Evolutionary conservation across 2,329 filamentous ascomycete genomes (phyloP).

Genomic region (Venturia effusa): DNA sequence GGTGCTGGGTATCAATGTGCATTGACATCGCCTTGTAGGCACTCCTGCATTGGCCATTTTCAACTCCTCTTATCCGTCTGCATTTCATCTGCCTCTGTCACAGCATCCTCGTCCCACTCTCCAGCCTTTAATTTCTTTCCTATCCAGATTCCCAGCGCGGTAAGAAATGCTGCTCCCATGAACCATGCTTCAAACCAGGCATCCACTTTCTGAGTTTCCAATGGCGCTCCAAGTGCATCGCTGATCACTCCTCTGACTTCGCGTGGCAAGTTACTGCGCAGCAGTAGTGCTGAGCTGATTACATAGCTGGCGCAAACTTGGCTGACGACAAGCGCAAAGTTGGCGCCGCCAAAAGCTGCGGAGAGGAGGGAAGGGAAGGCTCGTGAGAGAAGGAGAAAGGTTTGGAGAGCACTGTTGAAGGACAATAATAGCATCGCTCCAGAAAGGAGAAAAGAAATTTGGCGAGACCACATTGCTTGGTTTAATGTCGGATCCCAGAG

Average conservation of each 20-base stretch:
- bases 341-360: slow-evolving; percentile 38
- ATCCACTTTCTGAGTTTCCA: slow-evolving; percentile 63
- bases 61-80: slow-evolving; percentile 30
- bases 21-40: too few relatives aligned
- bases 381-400: slow-evolving; percentile 68
- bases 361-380: slow-evolving; percentile 63
- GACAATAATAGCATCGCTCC: slow-evolving; percentile 74
- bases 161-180: slow-evolving; percentile 54
- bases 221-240: slow-evolving; percentile 64
- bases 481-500: slow-evolving; percentile 79
- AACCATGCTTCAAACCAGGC: slow-evolving; percentile 88
- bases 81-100: slow-evolving; percentile 36
- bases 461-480: slow-evolving; percentile 70
- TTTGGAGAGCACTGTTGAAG: slow-evolving; percentile 76
- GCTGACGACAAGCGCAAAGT: slow-evolving; percentile 62
- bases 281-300: slow-evolving; percentile 65
- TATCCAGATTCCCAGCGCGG: slow-evolving; percentile 62
- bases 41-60: too few relatives aligned
- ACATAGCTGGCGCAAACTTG: slow-evolving; percentile 81
- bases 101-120: slow-evolving; percentile 24
- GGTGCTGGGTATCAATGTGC: too few relatives aligned
- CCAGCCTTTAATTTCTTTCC: slow-evolving; percentile 48
- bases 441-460: slow-evolving; percentile 73
- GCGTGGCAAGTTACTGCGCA: slow-evolving; percentile 66
- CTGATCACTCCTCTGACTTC: slow-evolving; percentile 69